These are phyloP conservation scores for Rhodotorula toruloides DNA, from an alignment of 768 basidiomycete species.

Conservation along the genomic window DNA sequence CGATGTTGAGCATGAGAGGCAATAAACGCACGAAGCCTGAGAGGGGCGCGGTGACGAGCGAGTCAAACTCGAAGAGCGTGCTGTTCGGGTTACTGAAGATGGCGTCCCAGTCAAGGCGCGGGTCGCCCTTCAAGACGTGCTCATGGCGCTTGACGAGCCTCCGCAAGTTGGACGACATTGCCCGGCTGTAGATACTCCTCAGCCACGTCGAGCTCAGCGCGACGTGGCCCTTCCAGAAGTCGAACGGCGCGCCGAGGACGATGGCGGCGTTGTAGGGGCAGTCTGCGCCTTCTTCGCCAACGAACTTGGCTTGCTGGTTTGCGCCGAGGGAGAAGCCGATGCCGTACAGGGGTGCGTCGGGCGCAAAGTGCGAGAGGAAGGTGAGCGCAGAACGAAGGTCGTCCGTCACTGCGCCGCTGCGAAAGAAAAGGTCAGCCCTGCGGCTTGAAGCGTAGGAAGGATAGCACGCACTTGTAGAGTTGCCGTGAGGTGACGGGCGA, in stretches of 20 bases:
- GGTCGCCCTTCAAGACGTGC: slow-evolving; percentile 15
- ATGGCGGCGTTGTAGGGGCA: slow-evolving; percentile 57
- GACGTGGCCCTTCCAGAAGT: slow-evolving; percentile 40
- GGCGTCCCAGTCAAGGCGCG: slow-evolving; percentile 26
- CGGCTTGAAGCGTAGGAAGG: neutral
- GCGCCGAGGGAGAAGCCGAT: slow-evolving; percentile 92
- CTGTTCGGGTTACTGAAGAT: slow-evolving; percentile 35
- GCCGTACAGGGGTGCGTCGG: slow-evolving; percentile 73
- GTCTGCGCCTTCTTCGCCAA: slow-evolving; percentile 21
- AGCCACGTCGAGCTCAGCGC: slow-evolving; percentile 49
- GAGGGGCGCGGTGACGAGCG: slow-evolving; percentile 45
- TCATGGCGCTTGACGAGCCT: slow-evolving; percentile 21
- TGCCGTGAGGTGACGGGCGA: slow-evolving; percentile 75
- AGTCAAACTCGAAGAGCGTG: slow-evolving; percentile 53
- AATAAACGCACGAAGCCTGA: slow-evolving; percentile 49
- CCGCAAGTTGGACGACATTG: slow-evolving; percentile 63
- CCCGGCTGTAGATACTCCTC: slow-evolving; percentile 65
- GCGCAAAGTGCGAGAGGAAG: slow-evolving; percentile 67
- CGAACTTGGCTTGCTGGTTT: slow-evolving; percentile 79
- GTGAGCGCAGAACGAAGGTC: slow-evolving; percentile 77
- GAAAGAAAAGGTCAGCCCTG: neutral
- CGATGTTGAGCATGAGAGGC: neutral
- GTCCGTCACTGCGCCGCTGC: slow-evolving; percentile 82
- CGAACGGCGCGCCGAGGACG: slow-evolving; percentile 66
- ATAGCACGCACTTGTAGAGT: slow-evolving; percentile 51